Conservation (phyloP, 2,329 filamentous ascomycete species). For the Pseudogymnoascus sp. region DNA sequence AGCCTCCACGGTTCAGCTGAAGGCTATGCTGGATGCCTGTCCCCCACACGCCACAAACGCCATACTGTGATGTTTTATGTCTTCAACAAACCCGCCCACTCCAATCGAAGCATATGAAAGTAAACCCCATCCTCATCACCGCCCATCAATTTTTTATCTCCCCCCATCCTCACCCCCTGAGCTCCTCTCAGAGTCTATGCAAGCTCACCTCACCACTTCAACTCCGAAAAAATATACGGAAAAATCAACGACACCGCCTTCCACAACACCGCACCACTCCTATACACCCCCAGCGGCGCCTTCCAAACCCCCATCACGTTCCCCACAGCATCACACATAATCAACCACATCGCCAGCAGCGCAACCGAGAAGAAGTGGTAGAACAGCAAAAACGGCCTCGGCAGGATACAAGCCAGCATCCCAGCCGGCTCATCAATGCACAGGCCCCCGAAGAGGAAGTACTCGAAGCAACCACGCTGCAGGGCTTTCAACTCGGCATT, state of each 20-base stretch:
- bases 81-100: background rate
- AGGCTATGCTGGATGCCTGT: background rate
- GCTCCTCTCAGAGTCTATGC: background rate
- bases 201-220: slow-evolving; percentile 29
- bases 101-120: background rate
- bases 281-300: slow-evolving; percentile 56
- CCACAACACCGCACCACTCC: slow-evolving; percentile 64
- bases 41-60: background rate
- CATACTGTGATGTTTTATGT: background rate
- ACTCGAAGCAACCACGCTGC: slow-evolving; percentile 83
- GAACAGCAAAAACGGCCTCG: slow-evolving; percentile 67
- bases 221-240: slow-evolving; percentile 69
- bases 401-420: slow-evolving; percentile 73
- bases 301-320: slow-evolving; percentile 44
- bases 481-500: slow-evolving; percentile 69
- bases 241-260: slow-evolving; percentile 76
- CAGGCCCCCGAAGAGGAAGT: slow-evolving; percentile 70
- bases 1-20: background rate
- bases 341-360: slow-evolving; percentile 72
- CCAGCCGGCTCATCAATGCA: slow-evolving; percentile 72
- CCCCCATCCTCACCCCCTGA: background rate
- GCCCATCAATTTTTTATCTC: background rate
- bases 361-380: slow-evolving; percentile 95
- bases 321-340: slow-evolving; percentile 36
- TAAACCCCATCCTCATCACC: background rate